A percentile compares a stretch with the other conserved stretches of the same genome.
Evolutionary conservation across 495 filamentous ascomycete genomes (phyloP).

Genomic region (Haplographium delicatum): DNA sequence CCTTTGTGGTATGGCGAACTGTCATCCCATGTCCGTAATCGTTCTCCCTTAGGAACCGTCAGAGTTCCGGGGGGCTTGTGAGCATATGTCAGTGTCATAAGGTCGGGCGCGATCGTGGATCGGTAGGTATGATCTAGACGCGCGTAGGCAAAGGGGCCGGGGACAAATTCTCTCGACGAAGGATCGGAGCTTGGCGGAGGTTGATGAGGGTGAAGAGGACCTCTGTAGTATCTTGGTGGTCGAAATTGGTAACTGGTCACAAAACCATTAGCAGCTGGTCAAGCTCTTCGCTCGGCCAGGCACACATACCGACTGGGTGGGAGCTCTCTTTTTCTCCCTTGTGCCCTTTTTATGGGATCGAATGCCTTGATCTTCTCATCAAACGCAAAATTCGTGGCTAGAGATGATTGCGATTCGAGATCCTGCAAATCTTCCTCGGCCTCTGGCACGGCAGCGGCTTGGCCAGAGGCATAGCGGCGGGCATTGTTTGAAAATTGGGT

Average conservation of each 20-base stretch:
- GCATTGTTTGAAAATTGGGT: conserved; percentile 22
- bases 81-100: conserved; percentile 81
- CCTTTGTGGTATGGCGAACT: conserved; percentile 91
- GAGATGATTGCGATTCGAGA: conserved; percentile 37
- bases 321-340: conserved; percentile 48
- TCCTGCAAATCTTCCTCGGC: conserved; percentile 29
- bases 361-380: conserved; percentile 40
- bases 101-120: conserved; percentile 79
- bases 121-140: conserved; percentile 87
- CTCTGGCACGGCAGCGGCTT: conserved; percentile 25
- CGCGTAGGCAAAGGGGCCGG: conserved; percentile 86
- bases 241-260: conserved; percentile 89
- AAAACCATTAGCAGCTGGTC: conserved; percentile 6
- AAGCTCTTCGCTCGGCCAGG: background rate
- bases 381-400: conserved; percentile 28
- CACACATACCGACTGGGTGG: conserved; percentile 60
- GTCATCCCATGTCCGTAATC: conserved; percentile 83
- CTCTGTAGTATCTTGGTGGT: conserved; percentile 87
- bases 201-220: conserved; percentile 87
- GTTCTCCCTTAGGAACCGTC: conserved; percentile 54
- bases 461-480: conserved; percentile 44
- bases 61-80: conserved; percentile 71
- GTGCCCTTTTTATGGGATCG: conserved; percentile 51
- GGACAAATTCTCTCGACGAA: conserved; percentile 80
- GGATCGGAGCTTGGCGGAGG: conserved; percentile 78